A percentile compares a stretch with the other conserved stretches of the same genome.
Evolutionary conservation across 441 rosid species (phyloP).

Genomic region (Geranium incanum): DNA sequence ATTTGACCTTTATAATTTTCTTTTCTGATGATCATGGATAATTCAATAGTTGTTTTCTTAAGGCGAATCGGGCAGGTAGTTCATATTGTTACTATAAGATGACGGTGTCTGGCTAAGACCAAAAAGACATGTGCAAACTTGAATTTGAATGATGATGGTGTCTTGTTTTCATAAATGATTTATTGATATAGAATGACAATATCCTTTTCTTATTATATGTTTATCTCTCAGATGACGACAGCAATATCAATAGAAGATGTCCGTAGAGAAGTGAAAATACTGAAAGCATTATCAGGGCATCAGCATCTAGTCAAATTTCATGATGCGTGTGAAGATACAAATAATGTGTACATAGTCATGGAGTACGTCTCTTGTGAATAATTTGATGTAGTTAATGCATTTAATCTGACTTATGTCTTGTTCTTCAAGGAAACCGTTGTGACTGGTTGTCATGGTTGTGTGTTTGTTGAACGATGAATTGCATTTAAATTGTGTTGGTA

Average conservation of each 20-base stretch:
- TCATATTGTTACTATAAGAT: no score
- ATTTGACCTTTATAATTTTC: background rate
- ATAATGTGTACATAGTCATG: conserved; percentile 92
- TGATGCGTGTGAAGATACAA: conserved; percentile 91
- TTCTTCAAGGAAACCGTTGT: background rate
- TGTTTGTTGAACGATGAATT: background rate
- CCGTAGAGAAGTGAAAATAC: conserved; percentile 83
- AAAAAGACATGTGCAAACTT: no score
- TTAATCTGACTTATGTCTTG: background rate
- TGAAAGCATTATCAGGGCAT: conserved; percentile 85
- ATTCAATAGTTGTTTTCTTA: background rate
- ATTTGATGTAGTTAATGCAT: background rate
- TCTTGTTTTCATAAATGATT: conserved; percentile 6
- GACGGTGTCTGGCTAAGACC: no score
- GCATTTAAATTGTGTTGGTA: background rate
- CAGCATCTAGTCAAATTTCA: conserved; percentile 63
- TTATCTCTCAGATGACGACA: conserved; percentile 76
- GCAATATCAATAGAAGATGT: conserved; percentile 91
- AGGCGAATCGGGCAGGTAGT: no score
- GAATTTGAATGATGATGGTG: background rate
- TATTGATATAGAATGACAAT: conserved; percentile 6
- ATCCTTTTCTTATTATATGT: conserved; percentile 13
- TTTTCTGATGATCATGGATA: background rate
- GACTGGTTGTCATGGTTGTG: background rate
- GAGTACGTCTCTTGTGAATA: conserved; percentile 51